Percentiles rank a stretch among this genome's conserved stretches.
Conservation (phyloP, 2,329 filamentous ascomycete genomes). For the Hawksworthiomyces lignivorus region DNA sequence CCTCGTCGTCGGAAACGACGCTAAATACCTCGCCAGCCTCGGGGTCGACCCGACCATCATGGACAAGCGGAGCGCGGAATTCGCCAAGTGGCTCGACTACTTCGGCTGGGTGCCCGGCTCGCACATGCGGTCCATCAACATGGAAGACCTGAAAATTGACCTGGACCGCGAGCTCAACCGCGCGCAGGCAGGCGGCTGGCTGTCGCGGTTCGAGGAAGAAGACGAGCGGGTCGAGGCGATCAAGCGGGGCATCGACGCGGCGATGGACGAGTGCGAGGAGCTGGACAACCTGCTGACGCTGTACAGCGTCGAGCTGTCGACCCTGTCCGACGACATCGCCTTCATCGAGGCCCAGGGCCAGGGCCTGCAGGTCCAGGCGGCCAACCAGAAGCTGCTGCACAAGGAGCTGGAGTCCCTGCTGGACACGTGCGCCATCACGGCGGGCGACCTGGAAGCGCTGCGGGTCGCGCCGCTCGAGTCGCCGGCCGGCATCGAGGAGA, state of each 20-base stretch:
- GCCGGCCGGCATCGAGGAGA: conserved; percentile 61
- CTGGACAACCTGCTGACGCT: conserved; percentile 88
- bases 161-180: conserved; percentile 82
- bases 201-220: conserved; percentile 75
- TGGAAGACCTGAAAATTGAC: conserved; percentile 74
- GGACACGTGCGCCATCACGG: conserved; percentile 81
- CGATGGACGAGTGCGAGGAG: conserved; percentile 94
- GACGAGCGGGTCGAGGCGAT: conserved; percentile 86
- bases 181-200: conserved; percentile 87
- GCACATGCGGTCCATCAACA: conserved; percentile 63
- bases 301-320: conserved; percentile 90
- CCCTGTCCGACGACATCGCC: conserved; percentile 87
- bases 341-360: conserved; percentile 97
- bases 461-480: conserved; percentile 66
- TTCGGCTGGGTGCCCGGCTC: conserved; percentile 80
- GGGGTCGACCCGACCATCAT: conserved; percentile 72
- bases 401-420: conserved; percentile 84
- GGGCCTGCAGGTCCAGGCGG: conserved; percentile 91
- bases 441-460: conserved; percentile 65
- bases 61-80: conserved; percentile 68
- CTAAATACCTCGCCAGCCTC: conserved; percentile 68
- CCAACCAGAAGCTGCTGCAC: conserved; percentile 90
- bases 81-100: conserved; percentile 74
- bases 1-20: conserved; percentile 63
- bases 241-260: conserved; percentile 75